Evolutionary conservation across 2,329 filamentous ascomycete genomes (phyloP), one percentile per base, ranked within the genome.

Genomic region (Xylariaceae sp.): DNA sequence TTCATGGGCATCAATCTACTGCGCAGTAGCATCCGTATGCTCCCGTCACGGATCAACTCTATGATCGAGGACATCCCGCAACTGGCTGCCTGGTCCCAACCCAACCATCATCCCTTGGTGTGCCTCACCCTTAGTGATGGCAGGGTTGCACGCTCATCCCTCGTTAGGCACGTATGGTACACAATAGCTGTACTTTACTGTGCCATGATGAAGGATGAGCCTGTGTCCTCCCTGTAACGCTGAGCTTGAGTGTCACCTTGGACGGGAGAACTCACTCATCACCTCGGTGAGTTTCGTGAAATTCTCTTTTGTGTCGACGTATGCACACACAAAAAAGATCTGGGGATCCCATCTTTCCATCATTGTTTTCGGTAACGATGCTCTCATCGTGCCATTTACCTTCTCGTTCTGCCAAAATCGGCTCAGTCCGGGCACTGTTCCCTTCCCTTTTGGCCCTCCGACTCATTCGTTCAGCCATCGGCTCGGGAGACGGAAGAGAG

Each of bases 351-450:
- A 13, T n/a, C 11, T 18, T 30, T 30, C 23, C 23, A 55, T 44
- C 2, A 9, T 2, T 52, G 37, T 37, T 51, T 34, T 37, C 18
- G 58, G 51, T 51, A 58, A 18, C 54, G 56, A 53, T 23, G 47
- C 53, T 35, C 55, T 47, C 58, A 39, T 59, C 48, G 18, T 53
- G 42, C 35, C 51, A 52, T 48, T 53, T 13, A 49, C 57, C 49
- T 18, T 39, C 30, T 5, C 23, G 23, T 30, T 42, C 10, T 51
- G 11, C 34, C 17, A 15, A 30, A 30, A 30, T 30, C 23, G 23
- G 23, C 23, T 50, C 42, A 8, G 11, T 55, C 37, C 2, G 15
- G 17, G 17, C 58, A 51, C 42, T 53, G 17, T 39, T 55, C 48
- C n/a, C 51, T 55, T 45, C 45, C 42, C 7, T 23, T 23, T 45